phyloP scores from a whole-genome alignment of 129 eudicot species.

The Deinandra increscens region DNA sequence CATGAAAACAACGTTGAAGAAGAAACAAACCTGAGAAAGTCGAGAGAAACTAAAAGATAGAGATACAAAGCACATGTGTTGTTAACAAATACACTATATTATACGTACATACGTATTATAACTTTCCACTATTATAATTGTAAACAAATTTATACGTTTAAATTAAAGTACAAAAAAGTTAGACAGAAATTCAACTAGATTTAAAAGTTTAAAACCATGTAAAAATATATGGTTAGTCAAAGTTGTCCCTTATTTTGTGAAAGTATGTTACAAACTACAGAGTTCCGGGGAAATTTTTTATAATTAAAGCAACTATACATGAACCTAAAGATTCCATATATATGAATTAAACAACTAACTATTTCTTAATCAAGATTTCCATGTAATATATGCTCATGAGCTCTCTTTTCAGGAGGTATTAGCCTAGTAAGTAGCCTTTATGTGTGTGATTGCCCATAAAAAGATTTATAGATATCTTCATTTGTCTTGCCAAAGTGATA shows the following conservation, averaged over 20 bases:
- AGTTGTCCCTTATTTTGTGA: constrained; percentile 24
- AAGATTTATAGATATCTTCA: constrained; percentile 17
- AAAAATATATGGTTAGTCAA: constrained; percentile 9
- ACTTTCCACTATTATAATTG: neutral
- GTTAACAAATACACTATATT: neutral
- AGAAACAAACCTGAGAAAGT: too few relatives aligned
- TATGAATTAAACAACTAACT: constrained; percentile 15
- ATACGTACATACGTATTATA: neutral
- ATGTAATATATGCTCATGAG: constrained; percentile 24
- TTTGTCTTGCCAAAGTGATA: constrained; percentile 33
- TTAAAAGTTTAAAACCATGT: neutral
- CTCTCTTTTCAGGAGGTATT: constrained; percentile 21
- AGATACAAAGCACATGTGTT: too few relatives aligned
- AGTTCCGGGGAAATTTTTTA: constrained; percentile 11
- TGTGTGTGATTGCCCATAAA: constrained; percentile 22
- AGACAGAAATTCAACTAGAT: neutral
- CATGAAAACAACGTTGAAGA: too few relatives aligned
- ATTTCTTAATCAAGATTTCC: constrained; percentile 20
- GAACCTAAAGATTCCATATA: constrained; percentile 32
- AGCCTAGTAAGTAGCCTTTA: constrained; percentile 30
- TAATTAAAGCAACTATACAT: constrained; percentile 2
- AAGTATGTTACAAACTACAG: constrained; percentile 10
- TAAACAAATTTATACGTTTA: neutral
- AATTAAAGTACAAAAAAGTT: neutral
- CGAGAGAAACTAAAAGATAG: too few relatives aligned